Percentiles rank a stretch among this genome's conserved stretches.
phyloP scores from a whole-genome alignment of 129 eudicot genomes.

The Scalesia atractyloides region DNA sequence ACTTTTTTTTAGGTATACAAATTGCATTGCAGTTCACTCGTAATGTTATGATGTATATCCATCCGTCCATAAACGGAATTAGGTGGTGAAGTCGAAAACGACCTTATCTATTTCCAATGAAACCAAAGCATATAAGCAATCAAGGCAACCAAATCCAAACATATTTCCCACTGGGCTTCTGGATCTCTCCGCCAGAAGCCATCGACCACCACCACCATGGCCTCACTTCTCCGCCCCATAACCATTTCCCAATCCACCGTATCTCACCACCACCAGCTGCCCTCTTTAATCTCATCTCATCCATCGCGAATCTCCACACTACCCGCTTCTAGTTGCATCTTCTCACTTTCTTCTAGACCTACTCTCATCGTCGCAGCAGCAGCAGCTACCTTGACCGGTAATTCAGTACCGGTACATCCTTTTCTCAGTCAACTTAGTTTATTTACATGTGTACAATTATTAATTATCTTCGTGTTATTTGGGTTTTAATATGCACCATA shows the following conservation, averaged over 20 bases:
- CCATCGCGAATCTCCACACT: constrained; percentile 13
- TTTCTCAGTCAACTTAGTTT: constrained; percentile 6
- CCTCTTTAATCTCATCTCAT: constrained; percentile 35
- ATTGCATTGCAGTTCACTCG: too few species aligned
- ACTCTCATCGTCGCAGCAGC: constrained; percentile 31
- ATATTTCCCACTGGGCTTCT: neutral
- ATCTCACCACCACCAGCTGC: constrained; percentile 40
- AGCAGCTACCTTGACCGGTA: constrained; percentile 39
- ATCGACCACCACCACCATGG: constrained; percentile 32
- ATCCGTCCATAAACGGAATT: too few species aligned
- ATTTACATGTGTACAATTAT: neutral
- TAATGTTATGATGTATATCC: too few species aligned
- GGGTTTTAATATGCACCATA: neutral
- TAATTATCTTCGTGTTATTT: neutral
- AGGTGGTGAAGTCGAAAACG: too few species aligned
- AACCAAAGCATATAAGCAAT: too few species aligned
- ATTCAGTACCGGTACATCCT: constrained; percentile 50
- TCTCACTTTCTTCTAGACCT: constrained; percentile 22
- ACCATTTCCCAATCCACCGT: constrained; percentile 33
- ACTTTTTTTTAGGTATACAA: too few species aligned
- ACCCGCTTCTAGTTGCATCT: constrained; percentile 15
- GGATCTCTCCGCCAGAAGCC: constrained; percentile 22
- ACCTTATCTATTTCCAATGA: too few species aligned
- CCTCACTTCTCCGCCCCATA: constrained; percentile 40
- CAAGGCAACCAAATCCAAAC: neutral